Conservation (phyloP, 345 rosid genomes). For the Heritiera littoralis region DNA sequence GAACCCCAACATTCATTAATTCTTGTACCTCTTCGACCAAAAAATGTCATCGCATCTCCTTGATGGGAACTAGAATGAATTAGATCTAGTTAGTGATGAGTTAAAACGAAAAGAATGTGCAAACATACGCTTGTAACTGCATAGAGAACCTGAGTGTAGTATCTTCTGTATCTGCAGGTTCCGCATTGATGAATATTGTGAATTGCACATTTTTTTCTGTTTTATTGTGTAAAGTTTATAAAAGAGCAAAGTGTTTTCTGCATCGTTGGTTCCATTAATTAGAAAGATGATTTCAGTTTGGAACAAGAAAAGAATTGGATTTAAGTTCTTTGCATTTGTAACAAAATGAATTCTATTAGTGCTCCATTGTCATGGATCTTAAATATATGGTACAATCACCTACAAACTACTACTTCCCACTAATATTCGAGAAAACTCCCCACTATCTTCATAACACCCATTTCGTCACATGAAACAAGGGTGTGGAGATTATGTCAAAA, state of each 20-base stretch:
- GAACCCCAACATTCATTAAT: constrained; percentile 2
- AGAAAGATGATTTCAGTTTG: too few relatives aligned
- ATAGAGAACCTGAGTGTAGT: background rate
- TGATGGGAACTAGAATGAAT: background rate
- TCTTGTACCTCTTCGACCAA: background rate
- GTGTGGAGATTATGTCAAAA: too few relatives aligned
- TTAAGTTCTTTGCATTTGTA: background rate
- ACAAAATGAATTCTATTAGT: background rate
- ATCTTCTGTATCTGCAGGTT: background rate
- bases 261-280: background rate
- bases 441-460: too few relatives aligned
- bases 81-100: background rate
- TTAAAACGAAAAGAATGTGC: background rate
- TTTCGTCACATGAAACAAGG: too few relatives aligned
- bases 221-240: background rate
- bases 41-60: background rate
- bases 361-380: too few relatives aligned
- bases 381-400: too few relatives aligned
- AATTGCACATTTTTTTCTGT: background rate
- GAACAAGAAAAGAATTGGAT: background rate
- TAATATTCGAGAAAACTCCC: too few relatives aligned
- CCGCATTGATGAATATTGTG: background rate
- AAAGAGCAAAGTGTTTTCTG: background rate
- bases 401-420: too few relatives aligned
- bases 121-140: background rate